Percentiles rank a stretch among this genome's conserved stretches.
Evolutionary conservation across 371 early-diverging fungal genomes (phyloP).

Genomic region (Zychaea mexicana): DNA sequence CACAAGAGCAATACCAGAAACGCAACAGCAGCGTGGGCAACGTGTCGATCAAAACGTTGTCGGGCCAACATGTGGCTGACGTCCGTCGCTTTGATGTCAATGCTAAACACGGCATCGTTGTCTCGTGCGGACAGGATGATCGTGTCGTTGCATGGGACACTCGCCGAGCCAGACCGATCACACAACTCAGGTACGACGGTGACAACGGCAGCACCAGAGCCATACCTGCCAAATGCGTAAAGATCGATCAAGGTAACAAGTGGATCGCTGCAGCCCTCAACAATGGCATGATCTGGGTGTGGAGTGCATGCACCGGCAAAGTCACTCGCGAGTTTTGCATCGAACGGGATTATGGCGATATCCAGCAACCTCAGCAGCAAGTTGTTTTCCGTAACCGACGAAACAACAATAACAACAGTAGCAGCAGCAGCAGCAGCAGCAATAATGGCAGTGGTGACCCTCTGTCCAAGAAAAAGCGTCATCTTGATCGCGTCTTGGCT

Average conservation of each 20-base stretch:
- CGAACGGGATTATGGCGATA: conserved; percentile 9
- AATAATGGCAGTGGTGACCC: not conserved
- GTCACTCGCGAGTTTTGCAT: conserved; percentile 25
- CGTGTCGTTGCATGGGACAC: conserved; percentile 38
- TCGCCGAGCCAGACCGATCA: conserved; percentile 21
- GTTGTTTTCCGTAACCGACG: conserved; percentile 14
- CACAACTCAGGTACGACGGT: conserved; percentile 25
- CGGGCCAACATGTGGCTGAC: conserved; percentile 39
- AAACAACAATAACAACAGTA: not conserved
- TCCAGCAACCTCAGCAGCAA: conserved; percentile 1
- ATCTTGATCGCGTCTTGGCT: conserved; percentile 21
- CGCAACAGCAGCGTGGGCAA: conserved; percentile 20
- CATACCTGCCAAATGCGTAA: conserved; percentile 20
- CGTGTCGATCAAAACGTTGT: conserved; percentile 30
- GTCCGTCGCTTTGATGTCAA: conserved; percentile 21
- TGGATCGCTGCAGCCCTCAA: conserved; percentile 35
- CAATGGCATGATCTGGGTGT: conserved; percentile 34
- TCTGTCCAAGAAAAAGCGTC: not conserved
- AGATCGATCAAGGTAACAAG: conserved; percentile 30
- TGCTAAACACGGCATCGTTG: conserved; percentile 21
- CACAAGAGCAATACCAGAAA: conserved; percentile 26
- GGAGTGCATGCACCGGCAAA: conserved; percentile 24
- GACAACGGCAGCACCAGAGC: conserved; percentile 14
- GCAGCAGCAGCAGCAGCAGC: too few species aligned
- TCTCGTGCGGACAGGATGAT: conserved; percentile 38